Percentiles rank a stretch among this genome's conserved stretches.
These are phyloP conservation scores for Heteromeles arbutifolia DNA, from an alignment of 306 rosid species.

Conservation along the genomic window DNA sequence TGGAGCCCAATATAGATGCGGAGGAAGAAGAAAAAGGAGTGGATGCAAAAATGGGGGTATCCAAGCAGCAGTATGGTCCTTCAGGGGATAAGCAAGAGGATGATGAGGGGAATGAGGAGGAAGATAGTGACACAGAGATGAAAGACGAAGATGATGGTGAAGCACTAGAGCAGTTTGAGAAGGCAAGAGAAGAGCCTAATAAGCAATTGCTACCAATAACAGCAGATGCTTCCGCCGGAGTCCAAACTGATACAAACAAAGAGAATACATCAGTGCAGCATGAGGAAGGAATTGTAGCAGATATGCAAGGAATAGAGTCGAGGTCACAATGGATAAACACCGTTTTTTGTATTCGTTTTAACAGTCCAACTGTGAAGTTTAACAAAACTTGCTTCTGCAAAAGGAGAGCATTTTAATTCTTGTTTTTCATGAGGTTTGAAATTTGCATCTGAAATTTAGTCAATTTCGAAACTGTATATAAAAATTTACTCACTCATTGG, in stretches of 20 bases:
- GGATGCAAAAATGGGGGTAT: constrained; percentile 37
- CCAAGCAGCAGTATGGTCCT: constrained; percentile 42
- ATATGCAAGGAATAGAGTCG: constrained; percentile 12
- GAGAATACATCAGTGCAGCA: constrained; percentile 22
- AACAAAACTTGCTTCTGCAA: background rate
- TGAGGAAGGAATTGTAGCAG: constrained; percentile 26
- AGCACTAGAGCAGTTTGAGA: constrained; percentile 37
- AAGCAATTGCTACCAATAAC: constrained; percentile 11
- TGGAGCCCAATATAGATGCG: constrained; percentile 44
- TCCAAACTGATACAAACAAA: constrained; percentile 21
- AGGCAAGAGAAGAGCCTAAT: constrained; percentile 19
- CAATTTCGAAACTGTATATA: background rate
- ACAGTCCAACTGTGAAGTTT: background rate
- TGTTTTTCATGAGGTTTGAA: background rate
- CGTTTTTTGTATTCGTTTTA: background rate
- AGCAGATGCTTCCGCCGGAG: constrained; percentile 29
- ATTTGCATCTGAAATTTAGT: no score
- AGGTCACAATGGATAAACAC: background rate
- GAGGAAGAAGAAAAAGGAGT: constrained; percentile 47
- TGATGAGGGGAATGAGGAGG: constrained; percentile 48
- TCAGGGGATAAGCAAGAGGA: constrained; percentile 40
- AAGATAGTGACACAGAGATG: constrained; percentile 46
- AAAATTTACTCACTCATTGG: constrained; percentile 5
- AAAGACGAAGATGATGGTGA: constrained; percentile 38
- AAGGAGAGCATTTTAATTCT: background rate